These are phyloP conservation scores for Colletotrichum gigasporum DNA, from an alignment of 2,329 filamentous ascomycete genomes.

Conservation along the genomic window DNA sequence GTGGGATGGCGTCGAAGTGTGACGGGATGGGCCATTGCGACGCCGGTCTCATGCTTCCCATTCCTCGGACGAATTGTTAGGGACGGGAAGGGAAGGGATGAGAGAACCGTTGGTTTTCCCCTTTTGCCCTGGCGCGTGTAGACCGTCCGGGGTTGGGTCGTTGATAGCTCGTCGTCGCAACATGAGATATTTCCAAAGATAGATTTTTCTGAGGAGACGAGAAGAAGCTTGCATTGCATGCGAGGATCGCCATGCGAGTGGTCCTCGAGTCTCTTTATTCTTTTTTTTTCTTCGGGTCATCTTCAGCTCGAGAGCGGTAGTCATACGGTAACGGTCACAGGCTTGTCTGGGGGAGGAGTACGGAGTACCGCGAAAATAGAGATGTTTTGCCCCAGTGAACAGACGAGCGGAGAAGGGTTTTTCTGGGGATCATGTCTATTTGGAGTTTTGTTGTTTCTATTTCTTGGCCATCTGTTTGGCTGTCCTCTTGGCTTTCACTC, in stretches of 20 bases:
- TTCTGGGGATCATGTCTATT: neutral
- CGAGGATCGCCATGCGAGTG: neutral
- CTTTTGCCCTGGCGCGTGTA: neutral
- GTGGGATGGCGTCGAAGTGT: slow-evolving; percentile 17
- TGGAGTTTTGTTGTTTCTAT: slow-evolving; percentile 8
- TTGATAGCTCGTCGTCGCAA: too few relatives aligned
- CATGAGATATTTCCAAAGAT: too few relatives aligned
- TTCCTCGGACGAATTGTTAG: neutral
- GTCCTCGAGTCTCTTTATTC: neutral
- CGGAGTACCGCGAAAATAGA: neutral
- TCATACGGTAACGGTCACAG: slow-evolving; percentile 19
- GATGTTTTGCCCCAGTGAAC: neutral
- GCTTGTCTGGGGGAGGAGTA: slow-evolving; percentile 17
- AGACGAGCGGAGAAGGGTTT: neutral
- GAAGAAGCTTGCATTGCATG: slow-evolving; percentile 1
- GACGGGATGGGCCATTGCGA: slow-evolving; percentile 1
- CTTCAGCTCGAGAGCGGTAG: too few relatives aligned
- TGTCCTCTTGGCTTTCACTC: too few relatives aligned
- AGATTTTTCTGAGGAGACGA: neutral
- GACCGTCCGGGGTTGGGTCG: neutral
- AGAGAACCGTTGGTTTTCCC: neutral
- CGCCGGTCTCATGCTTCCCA: neutral
- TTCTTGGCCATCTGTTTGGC: too few relatives aligned
- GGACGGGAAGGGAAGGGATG: slow-evolving; percentile 2
- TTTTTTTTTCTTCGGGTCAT: neutral